A percentile compares a stretch with the other conserved stretches of the same genome.
Conservation (phyloP, 176 grass and related monocot species). For the Oryza rufipogon region DNA sequence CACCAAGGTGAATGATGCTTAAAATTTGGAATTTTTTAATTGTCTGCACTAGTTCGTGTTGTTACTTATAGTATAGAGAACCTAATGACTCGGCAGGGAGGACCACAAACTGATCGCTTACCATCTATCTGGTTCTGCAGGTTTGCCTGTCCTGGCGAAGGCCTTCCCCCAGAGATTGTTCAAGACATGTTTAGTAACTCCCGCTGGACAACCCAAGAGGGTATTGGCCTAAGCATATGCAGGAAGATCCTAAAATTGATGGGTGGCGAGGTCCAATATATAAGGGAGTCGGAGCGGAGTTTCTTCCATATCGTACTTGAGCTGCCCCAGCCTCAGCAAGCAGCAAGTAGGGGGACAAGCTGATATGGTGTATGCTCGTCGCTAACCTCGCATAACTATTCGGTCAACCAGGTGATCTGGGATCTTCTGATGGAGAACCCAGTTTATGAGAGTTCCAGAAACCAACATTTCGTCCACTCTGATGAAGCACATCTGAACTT, state of each 20-base stretch:
- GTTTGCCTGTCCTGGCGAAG: slow-evolving; percentile 88
- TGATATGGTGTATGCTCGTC: slow-evolving; percentile 31
- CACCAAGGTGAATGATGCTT: neutral
- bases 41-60: neutral
- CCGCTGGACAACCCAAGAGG: slow-evolving; percentile 78
- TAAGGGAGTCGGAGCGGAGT: slow-evolving; percentile 90
- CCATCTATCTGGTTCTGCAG: slow-evolving; percentile 45
- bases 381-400: slow-evolving; percentile 32
- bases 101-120: slow-evolving; percentile 13
- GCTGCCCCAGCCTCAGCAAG: slow-evolving; percentile 58
- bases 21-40: neutral
- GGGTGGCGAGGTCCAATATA: slow-evolving; percentile 94
- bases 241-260: slow-evolving; percentile 89
- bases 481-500: neutral
- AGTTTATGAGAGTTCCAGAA: slow-evolving; percentile 35
- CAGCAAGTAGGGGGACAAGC: slow-evolving; percentile 49
- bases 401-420: slow-evolving; percentile 33
- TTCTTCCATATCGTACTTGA: slow-evolving; percentile 79
- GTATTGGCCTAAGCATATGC: slow-evolving; percentile 75
- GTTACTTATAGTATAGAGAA: neutral
- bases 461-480: neutral
- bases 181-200: slow-evolving; percentile 97
- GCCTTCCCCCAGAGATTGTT: slow-evolving; percentile 81
- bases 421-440: slow-evolving; percentile 21
- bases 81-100: neutral